Evolutionary conservation across 495 filamentous ascomycete species (phyloP), one percentile per base, ranked within the genome.

Genomic region (Clavariopsis aquatica): DNA sequence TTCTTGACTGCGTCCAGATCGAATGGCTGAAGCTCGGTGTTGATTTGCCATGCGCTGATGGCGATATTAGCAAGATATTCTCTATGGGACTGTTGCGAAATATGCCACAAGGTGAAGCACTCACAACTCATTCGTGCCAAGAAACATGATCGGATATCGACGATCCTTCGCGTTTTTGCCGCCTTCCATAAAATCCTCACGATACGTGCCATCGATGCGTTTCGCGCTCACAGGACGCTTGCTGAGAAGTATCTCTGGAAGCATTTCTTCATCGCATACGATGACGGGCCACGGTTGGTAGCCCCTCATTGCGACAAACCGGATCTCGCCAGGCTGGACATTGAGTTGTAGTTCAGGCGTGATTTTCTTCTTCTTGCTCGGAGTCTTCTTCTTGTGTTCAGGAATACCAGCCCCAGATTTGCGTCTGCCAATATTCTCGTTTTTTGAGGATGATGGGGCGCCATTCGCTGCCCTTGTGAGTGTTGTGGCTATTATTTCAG

Each of bases 101-200:
- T 43, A n/a, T 13, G 52, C 24, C 1, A n/a, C 24, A 27, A 53
- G 13, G 38, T 6, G 15, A 47, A 3, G 49, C 19, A 60, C 92
- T 83, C 79, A 97, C 93, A 97, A 97, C 81, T 96, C 91, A 73
- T 96, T 95, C 57, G 92, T 95, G 61, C 86, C 81, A 57, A 97
- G 79, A 76, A 94, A 97, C 92, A 96, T 96, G 65, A 97, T 86
- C 1, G 93, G 91, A 74, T 89, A 96, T 5, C 89, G 92, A 45
- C 93, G 83, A 74, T 96, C 91, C 41, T 85, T 82, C 19, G 81
- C 87, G 57, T 91, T 88, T 79, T 91, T 92, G 62, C 87, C 92
- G 60, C 85, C 91, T 69, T 94, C 91, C 27, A 84, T 83, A 72
- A 89, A 93, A 67, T 91, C 91, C 51, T 89, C 89, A 51, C 89